Evolutionary conservation across 2,329 filamentous ascomycete species (phyloP), one percentile per base, ranked within the genome.

Genomic region (Shiraia sp.): DNA sequence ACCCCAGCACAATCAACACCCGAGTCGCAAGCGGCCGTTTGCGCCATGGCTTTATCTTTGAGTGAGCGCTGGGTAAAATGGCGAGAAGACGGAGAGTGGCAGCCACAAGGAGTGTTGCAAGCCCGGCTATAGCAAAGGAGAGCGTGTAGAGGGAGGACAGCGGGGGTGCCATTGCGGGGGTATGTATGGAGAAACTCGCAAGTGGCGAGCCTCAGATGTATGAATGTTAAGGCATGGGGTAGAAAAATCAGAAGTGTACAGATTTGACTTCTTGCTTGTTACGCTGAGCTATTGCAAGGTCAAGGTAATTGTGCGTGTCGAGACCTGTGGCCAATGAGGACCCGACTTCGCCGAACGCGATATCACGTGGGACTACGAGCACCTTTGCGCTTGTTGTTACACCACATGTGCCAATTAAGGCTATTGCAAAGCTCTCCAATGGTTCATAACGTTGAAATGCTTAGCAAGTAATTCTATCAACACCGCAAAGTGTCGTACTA

Each of bases 1-100:
- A 95, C 37, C 93, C 93, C 16, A 97, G 85, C 17, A 97, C 85
- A 50, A 95, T 80, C 23, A 95, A 75, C 39, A 90, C 75, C 67
- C 91, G 83, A 6, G 76, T 75, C 17, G 74, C 72, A 3, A 59
- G 36, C 14, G 61, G 61, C 38, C 61, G 65, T 32, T 36, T 54
- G 19, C 43, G 51, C 42, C 54, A 49, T 36, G 51, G 46, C 13
- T 6, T 40, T n/a, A 42, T 47, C 59, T 50, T 40, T 42, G 39
- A 37, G 62, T 63, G 40, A 40, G 45, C 6, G 60, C 35, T 54
- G 19, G 69, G 65, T 16, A 75, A 63, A 40, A 75, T 69, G 26
- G 63, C 55, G 47, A 68, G 57, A 29, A 75, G 57, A 24, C 74
- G 73, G 12, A 71, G 65, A 12, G 65, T 48, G 6, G 58, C 45